Percentiles rank a stretch among this genome's conserved stretches.
Evolutionary conservation across 768 basidiomycete genomes (phyloP).

Genomic region (Tricholoma terreum): DNA sequence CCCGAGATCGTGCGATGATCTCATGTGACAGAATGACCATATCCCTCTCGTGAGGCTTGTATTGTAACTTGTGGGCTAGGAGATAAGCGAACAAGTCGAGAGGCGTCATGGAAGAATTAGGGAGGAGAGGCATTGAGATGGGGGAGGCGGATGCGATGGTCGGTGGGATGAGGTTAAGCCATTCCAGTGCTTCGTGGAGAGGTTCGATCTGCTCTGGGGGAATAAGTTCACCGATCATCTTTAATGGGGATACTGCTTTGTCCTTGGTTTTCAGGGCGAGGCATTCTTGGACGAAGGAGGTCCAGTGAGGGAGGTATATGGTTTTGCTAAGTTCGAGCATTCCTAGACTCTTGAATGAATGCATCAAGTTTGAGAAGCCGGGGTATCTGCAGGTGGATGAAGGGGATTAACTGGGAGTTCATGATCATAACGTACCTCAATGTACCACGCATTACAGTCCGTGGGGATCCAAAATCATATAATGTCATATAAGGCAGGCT

Average conservation of each 20-base stretch:
- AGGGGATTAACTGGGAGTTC: not conserved
- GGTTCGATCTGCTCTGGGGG: constrained; percentile 17
- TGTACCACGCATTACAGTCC: constrained; percentile 81
- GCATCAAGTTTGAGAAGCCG: constrained; percentile 74
- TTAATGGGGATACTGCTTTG: constrained; percentile 3
- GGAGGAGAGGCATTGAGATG: constrained; percentile 40
- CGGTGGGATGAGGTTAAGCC: constrained; percentile 37
- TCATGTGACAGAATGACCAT: constrained; percentile 87
- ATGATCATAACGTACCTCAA: constrained; percentile 48
- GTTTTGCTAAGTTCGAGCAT: constrained; percentile 47
- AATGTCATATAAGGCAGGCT: constrained; percentile 66
- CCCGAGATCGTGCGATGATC: constrained; percentile 46
- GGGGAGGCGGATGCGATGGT: constrained; percentile 9
- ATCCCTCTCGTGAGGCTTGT: constrained; percentile 71
- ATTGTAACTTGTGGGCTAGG: constrained; percentile 68
- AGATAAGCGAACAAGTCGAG: constrained; percentile 75
- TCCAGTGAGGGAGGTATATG: constrained; percentile 41
- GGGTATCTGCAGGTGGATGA: constrained; percentile 56
- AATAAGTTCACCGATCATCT: constrained; percentile 20
- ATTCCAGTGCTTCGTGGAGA: constrained; percentile 43
- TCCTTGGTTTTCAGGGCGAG: constrained; percentile 20
- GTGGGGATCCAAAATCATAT: constrained; percentile 52
- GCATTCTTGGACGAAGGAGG: constrained; percentile 27
- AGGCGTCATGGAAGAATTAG: constrained; percentile 41
- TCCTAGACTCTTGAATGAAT: constrained; percentile 68